Percentiles rank a stretch among this genome's conserved stretches.
Evolutionary conservation across 2,329 filamentous ascomycete genomes (phyloP).

Genomic region (Alternaria arborescens): DNA sequence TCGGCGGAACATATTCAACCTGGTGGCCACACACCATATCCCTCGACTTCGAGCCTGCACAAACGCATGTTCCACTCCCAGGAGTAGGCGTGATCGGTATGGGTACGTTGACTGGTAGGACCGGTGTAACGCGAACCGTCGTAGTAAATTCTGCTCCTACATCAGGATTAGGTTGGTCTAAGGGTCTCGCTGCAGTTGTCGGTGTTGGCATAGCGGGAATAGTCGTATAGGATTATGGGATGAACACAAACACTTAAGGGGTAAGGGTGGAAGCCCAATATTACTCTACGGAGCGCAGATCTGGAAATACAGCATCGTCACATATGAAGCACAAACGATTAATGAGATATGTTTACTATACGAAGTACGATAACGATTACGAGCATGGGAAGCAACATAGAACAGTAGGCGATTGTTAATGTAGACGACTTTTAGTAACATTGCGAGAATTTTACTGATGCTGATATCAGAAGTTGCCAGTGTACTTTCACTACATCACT

Average conservation of each 20-base stretch:
- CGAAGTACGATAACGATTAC: slow-evolving; percentile 3
- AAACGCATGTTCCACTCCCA: slow-evolving; percentile 33
- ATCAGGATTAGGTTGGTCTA: slow-evolving; percentile 20
- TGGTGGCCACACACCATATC: slow-evolving; percentile 46
- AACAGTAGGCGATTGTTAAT: not conserved
- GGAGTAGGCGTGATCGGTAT: slow-evolving; percentile 45
- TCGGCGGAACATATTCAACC: slow-evolving; percentile 36
- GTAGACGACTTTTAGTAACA: not conserved
- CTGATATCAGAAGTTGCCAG: not conserved
- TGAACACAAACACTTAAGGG: not conserved
- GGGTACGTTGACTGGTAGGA: slow-evolving; percentile 45
- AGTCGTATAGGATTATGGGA: slow-evolving; percentile 17
- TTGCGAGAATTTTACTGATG: not conserved
- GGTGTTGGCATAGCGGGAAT: slow-evolving; percentile 36
- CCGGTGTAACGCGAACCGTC: slow-evolving; percentile 39
- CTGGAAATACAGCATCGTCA: slow-evolving; percentile 2
- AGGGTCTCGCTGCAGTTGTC: slow-evolving; percentile 30
- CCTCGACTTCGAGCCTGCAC: slow-evolving; percentile 33
- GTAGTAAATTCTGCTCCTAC: slow-evolving; percentile 35
- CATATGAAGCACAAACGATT: slow-evolving; percentile 3
- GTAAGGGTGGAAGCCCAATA: not conserved
- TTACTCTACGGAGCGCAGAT: not conserved
- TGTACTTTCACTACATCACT: not conserved
- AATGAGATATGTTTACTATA: slow-evolving; percentile 6
- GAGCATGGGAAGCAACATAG: not conserved